Percentiles rank a stretch among this genome's conserved stretches.
phyloP scores from a whole-genome alignment of 257 asterid species.

The Penstemon davidsonii region DNA sequence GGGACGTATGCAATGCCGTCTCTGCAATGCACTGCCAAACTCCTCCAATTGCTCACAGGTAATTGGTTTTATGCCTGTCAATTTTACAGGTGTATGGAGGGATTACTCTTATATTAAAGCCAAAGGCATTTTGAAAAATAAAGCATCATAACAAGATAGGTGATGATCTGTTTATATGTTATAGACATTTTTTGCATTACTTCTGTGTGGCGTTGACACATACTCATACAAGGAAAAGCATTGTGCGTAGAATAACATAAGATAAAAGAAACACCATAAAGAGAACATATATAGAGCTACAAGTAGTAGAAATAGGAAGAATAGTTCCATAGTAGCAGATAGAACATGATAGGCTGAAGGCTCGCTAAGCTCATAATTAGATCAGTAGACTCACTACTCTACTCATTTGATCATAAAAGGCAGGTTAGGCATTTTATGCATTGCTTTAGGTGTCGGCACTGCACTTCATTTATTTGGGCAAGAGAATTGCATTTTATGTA shows the following conservation, averaged over 20 bases:
- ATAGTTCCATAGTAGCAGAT: not conserved
- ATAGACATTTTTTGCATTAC: conserved; percentile 7
- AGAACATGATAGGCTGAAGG: not conserved
- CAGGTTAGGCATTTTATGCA: not conserved
- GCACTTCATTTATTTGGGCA: conserved; percentile 5
- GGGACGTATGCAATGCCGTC: conserved; percentile 87
- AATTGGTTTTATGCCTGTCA: conserved; percentile 30
- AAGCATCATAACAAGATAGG: not conserved
- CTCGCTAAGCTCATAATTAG: not conserved
- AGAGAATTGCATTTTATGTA: conserved; percentile 3
- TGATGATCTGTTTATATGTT: conserved; percentile 3
- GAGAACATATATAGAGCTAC: not conserved
- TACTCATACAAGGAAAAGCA: not conserved
- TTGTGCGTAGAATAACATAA: not conserved
- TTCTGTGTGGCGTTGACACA: not conserved
- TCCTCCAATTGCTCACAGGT: conserved; percentile 97
- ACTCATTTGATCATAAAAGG: not conserved
- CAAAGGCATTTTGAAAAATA: conserved; percentile 8
- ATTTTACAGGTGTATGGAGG: conserved; percentile 4
- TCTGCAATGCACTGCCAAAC: conserved; percentile 93
- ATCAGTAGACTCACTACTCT: not conserved
- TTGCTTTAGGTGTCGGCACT: conserved; percentile 13
- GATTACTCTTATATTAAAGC: conserved; percentile 1
- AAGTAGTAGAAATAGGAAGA: not conserved
- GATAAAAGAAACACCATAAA: not conserved